Conservation (phyloP, 108 stramenopile genomes). For the Discostella stelligeroides region DNA sequence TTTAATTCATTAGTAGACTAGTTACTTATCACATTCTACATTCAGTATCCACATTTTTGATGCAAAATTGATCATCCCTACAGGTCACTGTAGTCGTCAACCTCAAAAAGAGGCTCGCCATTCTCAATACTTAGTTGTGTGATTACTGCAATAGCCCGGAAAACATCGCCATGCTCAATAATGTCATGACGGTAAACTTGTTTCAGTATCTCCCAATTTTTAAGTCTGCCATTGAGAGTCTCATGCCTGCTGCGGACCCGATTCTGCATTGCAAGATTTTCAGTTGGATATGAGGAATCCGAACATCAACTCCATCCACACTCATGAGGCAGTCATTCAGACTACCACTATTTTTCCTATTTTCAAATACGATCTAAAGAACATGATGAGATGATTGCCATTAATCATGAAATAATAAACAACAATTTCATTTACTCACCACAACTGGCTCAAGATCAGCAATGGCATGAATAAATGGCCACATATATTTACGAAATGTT, state of each 20-base stretch:
- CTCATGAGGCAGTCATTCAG: no score
- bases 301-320: slow-evolving; percentile 28
- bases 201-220: slow-evolving; percentile 11
- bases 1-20: no score
- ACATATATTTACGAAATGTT: not conserved
- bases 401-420: not conserved
- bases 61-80: no score
- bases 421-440: slow-evolving; percentile 6
- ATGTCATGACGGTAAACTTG: slow-evolving; percentile 14
- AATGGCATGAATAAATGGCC: slow-evolving; percentile 3
- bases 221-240: slow-evolving; percentile 7
- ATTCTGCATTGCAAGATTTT: slow-evolving; percentile 1
- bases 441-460: not conserved
- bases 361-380: slow-evolving; percentile 19
- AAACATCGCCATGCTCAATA: not conserved
- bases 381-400: not conserved
- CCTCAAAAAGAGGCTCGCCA: no score
- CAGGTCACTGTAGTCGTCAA: no score
- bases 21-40: no score
- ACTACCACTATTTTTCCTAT: not conserved
- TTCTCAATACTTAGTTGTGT: no score
- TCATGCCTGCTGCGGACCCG: slow-evolving; percentile 24
- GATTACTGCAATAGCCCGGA: slow-evolving; percentile 18
- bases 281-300: slow-evolving; percentile 14
- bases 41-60: no score